Evolutionary conservation across 2,329 filamentous ascomycete species (phyloP), one percentile per base, ranked within the genome.

Genomic region (Colletotrichum orbiculare): DNA sequence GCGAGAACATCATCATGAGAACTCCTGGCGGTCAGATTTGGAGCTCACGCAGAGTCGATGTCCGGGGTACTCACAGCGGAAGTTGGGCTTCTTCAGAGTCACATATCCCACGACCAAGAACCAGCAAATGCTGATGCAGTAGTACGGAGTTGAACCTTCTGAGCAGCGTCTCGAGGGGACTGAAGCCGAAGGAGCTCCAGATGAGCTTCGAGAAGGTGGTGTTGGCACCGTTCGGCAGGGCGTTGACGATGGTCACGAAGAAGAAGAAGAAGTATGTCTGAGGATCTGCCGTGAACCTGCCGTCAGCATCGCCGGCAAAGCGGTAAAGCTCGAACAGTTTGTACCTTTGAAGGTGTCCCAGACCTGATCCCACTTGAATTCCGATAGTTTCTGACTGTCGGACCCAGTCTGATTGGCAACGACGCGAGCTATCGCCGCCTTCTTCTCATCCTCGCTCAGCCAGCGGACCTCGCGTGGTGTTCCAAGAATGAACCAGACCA

Each of bases 191-290:
- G 0, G 73, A 75, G 50, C 70, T 62, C 63, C 69, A 76, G 41
- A 76, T 72, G 4, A 76, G 60, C 15, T 76, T 75, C 0, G 69
- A 69, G 54, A 76, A 76, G 3, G 73, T 72, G 6, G 74, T 74
- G 48, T 69, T 75, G n/a, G 71, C 75, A 12, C 75, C 73, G 41
- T 76, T 75, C 2, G 75, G 75, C 3, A 77, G 57, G 1, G 73
- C 69, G 58, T 75, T 76, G 33, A 77, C 66, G 49, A 76, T 74
- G 6, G 73, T 73, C 6, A 74, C 69, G 60, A 76, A 73, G 67
- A 77, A 77, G 65, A 77, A 77, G 65, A 76, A 74, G 65, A 77
- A 76, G 50, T 76, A 75, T 0, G 71, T 75, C 54, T 75, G 74
- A 2, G 73, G 73, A 38, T 76, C 72, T 67, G 35, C 56, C 11